Conservation (phyloP, 1,139 yeast species). For the Blastobotrys aristatus region DNA sequence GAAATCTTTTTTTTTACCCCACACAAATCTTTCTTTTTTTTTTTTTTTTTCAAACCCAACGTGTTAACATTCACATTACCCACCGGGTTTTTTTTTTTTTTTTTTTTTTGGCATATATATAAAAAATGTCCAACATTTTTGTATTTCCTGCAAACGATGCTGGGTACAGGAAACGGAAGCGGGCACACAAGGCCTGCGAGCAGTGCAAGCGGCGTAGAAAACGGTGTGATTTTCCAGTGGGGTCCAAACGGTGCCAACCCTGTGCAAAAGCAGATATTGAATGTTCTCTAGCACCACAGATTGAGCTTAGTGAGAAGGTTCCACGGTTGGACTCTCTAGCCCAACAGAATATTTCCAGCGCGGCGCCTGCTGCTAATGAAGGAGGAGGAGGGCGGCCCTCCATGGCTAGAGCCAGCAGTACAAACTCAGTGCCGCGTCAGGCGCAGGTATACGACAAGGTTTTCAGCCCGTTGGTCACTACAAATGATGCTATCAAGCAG, state of each 20-base stretch:
- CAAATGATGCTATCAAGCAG: background rate
- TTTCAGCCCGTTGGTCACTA: slow-evolving; percentile 2
- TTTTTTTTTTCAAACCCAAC: background rate
- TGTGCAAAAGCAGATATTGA: slow-evolving; percentile 31
- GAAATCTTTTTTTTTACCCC: background rate
- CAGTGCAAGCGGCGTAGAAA: slow-evolving; percentile 44
- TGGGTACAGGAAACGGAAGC: slow-evolving; percentile 48
- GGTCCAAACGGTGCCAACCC: slow-evolving; percentile 31
- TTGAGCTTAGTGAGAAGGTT: slow-evolving; percentile 27
- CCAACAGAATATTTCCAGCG: slow-evolving; percentile 13
- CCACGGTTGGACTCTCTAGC: slow-evolving; percentile 27
- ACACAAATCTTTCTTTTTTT: background rate
- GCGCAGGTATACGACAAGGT: background rate
- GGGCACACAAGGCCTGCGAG: slow-evolving; percentile 50
- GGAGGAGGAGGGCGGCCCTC: background rate
- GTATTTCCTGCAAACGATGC: slow-evolving; percentile 58
- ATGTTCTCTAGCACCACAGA: slow-evolving; percentile 33
- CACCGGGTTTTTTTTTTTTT: slow-evolving; percentile 6
- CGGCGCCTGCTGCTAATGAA: background rate
- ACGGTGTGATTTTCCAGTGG: slow-evolving; percentile 31
- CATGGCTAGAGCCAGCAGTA: background rate
- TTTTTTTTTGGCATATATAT: background rate
- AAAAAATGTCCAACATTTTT: slow-evolving; percentile 32
- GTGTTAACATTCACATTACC: background rate
- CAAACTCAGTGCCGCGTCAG: background rate